Evolutionary conservation across 1,284 basidiomycete species (phyloP), one percentile per base, ranked within the genome.

Genomic region (Cystobasidium sp.): DNA sequence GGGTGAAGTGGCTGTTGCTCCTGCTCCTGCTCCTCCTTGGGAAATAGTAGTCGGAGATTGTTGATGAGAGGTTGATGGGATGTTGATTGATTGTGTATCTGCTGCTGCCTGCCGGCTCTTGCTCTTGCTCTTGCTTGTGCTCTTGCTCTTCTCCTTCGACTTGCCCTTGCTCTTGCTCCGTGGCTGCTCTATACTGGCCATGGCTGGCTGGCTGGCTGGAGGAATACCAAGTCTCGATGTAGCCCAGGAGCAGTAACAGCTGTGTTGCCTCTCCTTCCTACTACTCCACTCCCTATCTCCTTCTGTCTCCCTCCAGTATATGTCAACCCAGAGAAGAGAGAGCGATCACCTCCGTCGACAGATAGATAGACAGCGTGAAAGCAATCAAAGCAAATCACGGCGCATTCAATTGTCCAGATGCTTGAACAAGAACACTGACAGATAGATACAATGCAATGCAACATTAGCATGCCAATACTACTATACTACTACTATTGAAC

Each of bases 141-240:
- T 49, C 52, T 68, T 46, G 53, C 39, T 16, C 20, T 20, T 39
- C 41, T 52, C 22, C 51, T 68, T 59, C 39, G 41, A 24, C 67
- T 68, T 68, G 52, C 51, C 22, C 51, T 68, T 59, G 53, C 55
- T 46, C 67, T 68, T 68, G 52, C 51, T 59, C 31, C 43, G 31
- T 43, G 16, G 22, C 59, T 62, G 20, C 14, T 22, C 55, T 58
- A 44, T 49, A 44, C 14, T 49, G 62, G 62, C 62, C 10, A 43
- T 7, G 10, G 59, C 59, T 62, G 61, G 59, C 39, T 18, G 61
- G 37, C 14, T 63, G 61, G 43, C 5, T 43, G 61, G 43, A n/a
- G n/a, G n/a, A n/a, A 20, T n/a, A 46, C 3, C 43, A 41, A 31
- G 61, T 63, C 20, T 41, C 44, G 12, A 44, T 44, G 43, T 63